Evolutionary conservation across 352 stramenopile species (phyloP).

Genomic region (Phytophthora ohioensis): DNA sequence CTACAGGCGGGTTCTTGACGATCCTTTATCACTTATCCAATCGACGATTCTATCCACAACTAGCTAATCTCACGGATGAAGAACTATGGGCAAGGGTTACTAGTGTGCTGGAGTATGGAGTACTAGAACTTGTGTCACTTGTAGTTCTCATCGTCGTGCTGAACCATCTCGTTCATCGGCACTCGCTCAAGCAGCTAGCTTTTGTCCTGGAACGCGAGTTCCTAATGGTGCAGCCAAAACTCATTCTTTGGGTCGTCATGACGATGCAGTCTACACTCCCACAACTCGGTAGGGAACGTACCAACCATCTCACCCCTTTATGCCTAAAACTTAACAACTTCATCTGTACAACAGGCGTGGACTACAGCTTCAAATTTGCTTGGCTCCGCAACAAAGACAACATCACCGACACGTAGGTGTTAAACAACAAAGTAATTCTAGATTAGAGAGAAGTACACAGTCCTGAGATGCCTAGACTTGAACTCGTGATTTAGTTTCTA

Average conservation of each 20-base stretch:
- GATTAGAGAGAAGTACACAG: neutral
- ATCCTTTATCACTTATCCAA: conserved; percentile 44
- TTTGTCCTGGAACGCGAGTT: conserved; percentile 41
- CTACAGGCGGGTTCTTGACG: conserved; percentile 32
- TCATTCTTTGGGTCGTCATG: conserved; percentile 40
- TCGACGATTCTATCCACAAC: conserved; percentile 37
- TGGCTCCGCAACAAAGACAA: conserved; percentile 22
- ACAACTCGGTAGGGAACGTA: conserved; percentile 25
- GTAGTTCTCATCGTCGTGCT: neutral
- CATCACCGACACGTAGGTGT: neutral
- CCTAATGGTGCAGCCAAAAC: conserved; percentile 28
- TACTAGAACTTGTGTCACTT: conserved; percentile 30
- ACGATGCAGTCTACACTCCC: conserved; percentile 30
- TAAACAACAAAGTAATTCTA: neutral
- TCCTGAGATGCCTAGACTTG: neutral
- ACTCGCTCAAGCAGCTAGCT: conserved; percentile 32
- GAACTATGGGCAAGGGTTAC: conserved; percentile 17
- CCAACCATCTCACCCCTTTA: neutral
- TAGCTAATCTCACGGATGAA: conserved; percentile 17
- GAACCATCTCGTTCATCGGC: conserved; percentile 1
- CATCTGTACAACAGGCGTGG: conserved; percentile 13
- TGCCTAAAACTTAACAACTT: neutral
- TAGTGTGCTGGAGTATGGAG: conserved; percentile 24
- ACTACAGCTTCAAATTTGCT: conserved; percentile 40
- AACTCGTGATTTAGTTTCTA: neutral